Conservation (phyloP, 192 early-diverging fungal genomes). For the Glomus cerebriforme region DNA sequence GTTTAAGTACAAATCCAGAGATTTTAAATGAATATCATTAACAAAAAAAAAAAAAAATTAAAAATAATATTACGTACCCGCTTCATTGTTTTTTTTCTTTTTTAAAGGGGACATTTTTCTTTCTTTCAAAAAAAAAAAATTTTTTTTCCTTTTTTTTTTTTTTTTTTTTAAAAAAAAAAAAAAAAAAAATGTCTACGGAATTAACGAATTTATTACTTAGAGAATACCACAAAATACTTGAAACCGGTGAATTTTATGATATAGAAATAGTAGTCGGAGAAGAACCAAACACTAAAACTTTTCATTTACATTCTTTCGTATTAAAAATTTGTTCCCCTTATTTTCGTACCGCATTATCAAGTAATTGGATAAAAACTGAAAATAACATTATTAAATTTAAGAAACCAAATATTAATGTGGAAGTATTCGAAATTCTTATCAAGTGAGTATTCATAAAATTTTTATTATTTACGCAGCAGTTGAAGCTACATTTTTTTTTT, state of each 20-base stretch:
- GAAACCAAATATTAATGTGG: neutral
- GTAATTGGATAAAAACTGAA: neutral
- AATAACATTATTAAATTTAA: neutral
- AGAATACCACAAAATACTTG: neutral
- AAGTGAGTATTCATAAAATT: neutral
- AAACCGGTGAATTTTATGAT: neutral
- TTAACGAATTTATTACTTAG: no score
- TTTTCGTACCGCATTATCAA: slow-evolving; percentile 1
- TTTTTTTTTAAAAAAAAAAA: no score
- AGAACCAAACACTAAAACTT: neutral
- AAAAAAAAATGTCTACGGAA: no score
- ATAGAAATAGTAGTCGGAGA: neutral
- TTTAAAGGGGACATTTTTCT: no score
- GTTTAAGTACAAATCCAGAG: no score
- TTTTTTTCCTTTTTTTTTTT: no score
- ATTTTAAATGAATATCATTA: no score
- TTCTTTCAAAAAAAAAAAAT: no score
- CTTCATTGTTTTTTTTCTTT: no score
- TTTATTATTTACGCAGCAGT: neutral
- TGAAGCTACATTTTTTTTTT: neutral
- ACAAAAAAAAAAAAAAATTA: no score
- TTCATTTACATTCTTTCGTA: neutral
- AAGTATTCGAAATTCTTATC: neutral
- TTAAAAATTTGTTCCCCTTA: neutral
- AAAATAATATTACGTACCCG: no score